Evolutionary conservation across 306 rosid genomes (phyloP), one percentile per base, ranked within the genome.

Genomic region (Cicer bijugum): DNA sequence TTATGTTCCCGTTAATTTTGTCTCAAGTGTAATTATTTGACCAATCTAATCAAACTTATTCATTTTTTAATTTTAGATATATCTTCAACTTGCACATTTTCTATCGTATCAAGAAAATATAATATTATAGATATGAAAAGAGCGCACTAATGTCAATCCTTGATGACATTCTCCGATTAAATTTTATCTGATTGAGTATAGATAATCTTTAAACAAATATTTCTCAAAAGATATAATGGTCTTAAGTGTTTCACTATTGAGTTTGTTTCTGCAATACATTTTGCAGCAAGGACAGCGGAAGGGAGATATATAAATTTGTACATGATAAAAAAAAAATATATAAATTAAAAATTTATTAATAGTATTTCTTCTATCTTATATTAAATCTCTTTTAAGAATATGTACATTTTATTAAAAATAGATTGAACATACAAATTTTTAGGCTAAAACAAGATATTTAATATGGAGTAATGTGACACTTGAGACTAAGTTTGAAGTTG

Each of bases 61-160:
- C 6, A 48, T 39, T 56, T 28, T 10, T 23, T 45, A 53, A 53
- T 55, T n/a, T 43, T 37, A 19, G 52, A 69, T 61, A 69, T 72
- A 35, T 63, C 52, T 11, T 52, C 2, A 0, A 15, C 12, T 33
- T 72, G 70, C 55, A 6, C 78, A n/a, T 43, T 28, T 28, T 37
- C 28, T 9, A 79, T 20, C 65, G 15, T 50, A 78, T 61, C 71
- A 61, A 23, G 15, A 69, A 78, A 47, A 70, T 78, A 70, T 5
- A 5, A 14, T 51, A 51, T 37, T 19, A 46, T 6, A 37, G 23
- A 72, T 65, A 57, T 46, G 33, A 57, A 55, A 40, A 6, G 15
- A 79, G 38, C 56, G 63, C 83, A 57, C 83, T 72, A 66, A 56
- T 17, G 46, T 64, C 15, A 9, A 43, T 71, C 12, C 28, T 43